phyloP scores from a whole-genome alignment of 345 rosid species.

The Geranium brycei region DNA sequence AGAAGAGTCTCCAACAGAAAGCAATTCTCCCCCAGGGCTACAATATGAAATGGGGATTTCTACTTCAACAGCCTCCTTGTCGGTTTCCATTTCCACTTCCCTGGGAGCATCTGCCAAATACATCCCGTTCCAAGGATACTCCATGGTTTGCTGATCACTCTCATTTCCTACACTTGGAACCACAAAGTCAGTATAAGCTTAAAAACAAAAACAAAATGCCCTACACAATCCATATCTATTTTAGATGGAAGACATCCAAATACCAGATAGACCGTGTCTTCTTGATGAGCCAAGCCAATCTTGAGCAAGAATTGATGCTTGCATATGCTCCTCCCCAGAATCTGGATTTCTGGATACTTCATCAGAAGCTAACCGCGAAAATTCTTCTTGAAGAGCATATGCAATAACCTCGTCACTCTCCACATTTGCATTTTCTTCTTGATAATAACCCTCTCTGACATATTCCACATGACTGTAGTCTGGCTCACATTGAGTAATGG shows the following conservation, averaged over 20 bases:
- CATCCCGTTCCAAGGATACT: slow-evolving; percentile 1
- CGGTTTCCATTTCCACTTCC: slow-evolving; percentile 16
- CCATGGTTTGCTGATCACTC: slow-evolving; percentile 13
- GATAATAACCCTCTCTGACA: slow-evolving; percentile 45
- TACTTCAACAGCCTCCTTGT: slow-evolving; percentile 10
- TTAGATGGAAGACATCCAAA: slow-evolving; percentile 10
- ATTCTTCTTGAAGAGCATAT: slow-evolving; percentile 59
- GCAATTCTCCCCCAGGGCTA: slow-evolving; percentile 14
- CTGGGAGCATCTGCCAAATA: not conserved
- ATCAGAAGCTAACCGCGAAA: slow-evolving; percentile 43
- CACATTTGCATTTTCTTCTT: slow-evolving; percentile 19
- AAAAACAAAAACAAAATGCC: slow-evolving; percentile 3
- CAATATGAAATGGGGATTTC: slow-evolving; percentile 13
- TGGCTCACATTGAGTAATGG: slow-evolving; percentile 37
- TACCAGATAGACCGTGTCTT: slow-evolving; percentile 13
- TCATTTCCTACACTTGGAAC: slow-evolving; percentile 24
- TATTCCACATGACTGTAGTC: slow-evolving; percentile 32
- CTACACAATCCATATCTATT: not conserved
- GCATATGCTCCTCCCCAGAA: slow-evolving; percentile 11
- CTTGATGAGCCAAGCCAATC: slow-evolving; percentile 38
- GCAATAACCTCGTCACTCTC: slow-evolving; percentile 79
- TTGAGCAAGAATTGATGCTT: slow-evolving; percentile 46
- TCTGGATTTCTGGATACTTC: slow-evolving; percentile 33
- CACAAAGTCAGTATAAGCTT: not conserved
- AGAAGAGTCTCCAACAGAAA: slow-evolving; percentile 19